Evolutionary conservation across 2,329 filamentous ascomycete genomes (phyloP).

Genomic region (Fusarium penzigii): DNA sequence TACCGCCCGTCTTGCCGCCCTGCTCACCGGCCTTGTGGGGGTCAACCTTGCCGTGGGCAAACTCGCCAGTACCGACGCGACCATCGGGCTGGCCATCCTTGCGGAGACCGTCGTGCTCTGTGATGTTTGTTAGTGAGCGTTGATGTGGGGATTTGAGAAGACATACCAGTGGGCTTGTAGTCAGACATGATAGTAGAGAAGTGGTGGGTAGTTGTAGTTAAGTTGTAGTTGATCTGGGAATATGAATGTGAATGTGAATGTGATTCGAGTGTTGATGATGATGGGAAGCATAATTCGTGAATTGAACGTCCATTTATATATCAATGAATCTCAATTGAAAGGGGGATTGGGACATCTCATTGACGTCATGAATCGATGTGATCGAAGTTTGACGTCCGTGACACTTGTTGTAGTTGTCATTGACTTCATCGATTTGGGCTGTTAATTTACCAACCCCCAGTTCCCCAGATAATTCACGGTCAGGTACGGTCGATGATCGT

Average conservation of each 20-base stretch:
- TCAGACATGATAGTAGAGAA: no score
- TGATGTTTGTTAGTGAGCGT: background rate
- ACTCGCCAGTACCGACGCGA: constrained; percentile 25
- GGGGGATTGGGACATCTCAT: no score
- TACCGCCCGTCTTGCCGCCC: constrained; percentile 19
- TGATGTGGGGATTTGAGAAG: no score
- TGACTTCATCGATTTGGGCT: background rate
- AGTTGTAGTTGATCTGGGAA: no score
- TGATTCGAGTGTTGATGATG: no score
- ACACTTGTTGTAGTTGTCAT: constrained; percentile 1
- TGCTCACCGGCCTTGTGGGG: constrained; percentile 17
- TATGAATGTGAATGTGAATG: no score
- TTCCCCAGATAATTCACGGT: constrained; percentile 3
- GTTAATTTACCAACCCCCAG: constrained; percentile 2
- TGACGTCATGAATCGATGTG: background rate
- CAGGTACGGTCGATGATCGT: constrained; percentile 2
- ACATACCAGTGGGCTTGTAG: no score
- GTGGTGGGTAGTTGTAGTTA: no score
- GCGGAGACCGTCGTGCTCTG: constrained; percentile 26
- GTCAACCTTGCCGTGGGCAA: constrained; percentile 25
- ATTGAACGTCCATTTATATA: no score
- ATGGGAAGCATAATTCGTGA: no score
- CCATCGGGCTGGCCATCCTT: constrained; percentile 23
- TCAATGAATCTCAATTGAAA: no score
- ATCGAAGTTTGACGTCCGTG: background rate